Evolutionary conservation across 805 yeast species (phyloP).

Genomic region (Zygoascus biomembranicola): DNA sequence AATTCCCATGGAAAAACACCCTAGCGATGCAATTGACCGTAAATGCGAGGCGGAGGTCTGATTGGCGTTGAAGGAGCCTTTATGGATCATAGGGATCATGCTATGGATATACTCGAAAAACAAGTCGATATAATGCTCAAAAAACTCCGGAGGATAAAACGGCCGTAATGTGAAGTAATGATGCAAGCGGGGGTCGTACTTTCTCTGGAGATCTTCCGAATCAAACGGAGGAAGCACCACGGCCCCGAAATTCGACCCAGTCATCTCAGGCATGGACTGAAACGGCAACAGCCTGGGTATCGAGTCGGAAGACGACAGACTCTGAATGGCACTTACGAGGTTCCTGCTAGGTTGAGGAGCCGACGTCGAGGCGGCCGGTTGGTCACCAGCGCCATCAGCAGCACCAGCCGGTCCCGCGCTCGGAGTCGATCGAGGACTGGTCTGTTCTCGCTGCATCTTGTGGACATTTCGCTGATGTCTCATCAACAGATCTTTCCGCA

Average conservation of each 20-base stretch:
- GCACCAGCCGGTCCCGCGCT: not conserved
- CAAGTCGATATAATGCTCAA: not conserved
- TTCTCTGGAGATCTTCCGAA: not conserved
- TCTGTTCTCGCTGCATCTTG: not conserved
- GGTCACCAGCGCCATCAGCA: too few relatives aligned
- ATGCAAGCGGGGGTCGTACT: not conserved
- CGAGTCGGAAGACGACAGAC: not conserved
- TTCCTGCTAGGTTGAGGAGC: not conserved
- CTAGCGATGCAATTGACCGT: not conserved
- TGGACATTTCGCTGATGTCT: not conserved
- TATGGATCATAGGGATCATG: not conserved
- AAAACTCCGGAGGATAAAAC: not conserved
- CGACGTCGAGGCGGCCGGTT: not conserved
- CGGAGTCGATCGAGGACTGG: not conserved
- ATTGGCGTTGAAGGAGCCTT: not conserved
- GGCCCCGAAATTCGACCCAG: not conserved
- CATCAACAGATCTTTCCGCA: not conserved
- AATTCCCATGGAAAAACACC: not conserved
- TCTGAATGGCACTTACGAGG: not conserved
- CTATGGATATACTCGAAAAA: not conserved
- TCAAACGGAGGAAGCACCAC: not conserved
- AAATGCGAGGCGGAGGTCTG: not conserved
- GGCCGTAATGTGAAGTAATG: not conserved
- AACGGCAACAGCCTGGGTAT: not conserved
- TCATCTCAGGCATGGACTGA: not conserved